Evolutionary conservation across 2,329 filamentous ascomycete genomes (phyloP).

Genomic region (Penicillium sp.): DNA sequence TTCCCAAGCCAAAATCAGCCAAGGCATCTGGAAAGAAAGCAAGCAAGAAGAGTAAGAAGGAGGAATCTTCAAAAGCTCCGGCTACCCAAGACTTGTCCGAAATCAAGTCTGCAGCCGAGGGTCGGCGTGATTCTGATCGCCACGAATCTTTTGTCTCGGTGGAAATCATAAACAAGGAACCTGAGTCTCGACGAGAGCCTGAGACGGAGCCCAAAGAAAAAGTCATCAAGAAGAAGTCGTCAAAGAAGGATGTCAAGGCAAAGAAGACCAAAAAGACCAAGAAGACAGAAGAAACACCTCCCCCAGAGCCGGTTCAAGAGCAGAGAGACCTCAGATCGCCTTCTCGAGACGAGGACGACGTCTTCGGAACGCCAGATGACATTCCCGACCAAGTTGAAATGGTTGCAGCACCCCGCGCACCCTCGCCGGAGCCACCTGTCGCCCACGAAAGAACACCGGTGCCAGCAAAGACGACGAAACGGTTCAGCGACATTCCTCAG

Average conservation of each 20-base stretch:
- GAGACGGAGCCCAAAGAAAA: conserved; percentile 24
- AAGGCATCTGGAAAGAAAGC: conserved; percentile 23
- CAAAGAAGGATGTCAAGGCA: conserved; percentile 28
- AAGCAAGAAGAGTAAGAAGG: conserved; percentile 21
- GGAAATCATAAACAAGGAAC: conserved; percentile 29
- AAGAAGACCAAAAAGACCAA: conserved; percentile 33
- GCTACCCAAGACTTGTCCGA: conserved; percentile 5
- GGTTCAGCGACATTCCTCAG: conserved; percentile 39
- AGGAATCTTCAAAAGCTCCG: conserved; percentile 12
- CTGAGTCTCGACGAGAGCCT: conserved; percentile 28
- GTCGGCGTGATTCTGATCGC: conserved; percentile 11
- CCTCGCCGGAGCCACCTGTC: conserved; percentile 14
- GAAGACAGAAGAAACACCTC: conserved; percentile 20
- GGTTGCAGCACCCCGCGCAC: conserved; percentile 15
- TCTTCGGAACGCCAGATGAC: conserved; percentile 18
- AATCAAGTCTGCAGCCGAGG: background rate
- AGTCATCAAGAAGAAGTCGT: conserved; percentile 23
- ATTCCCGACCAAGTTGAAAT: conserved; percentile 22
- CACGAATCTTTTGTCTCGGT: conserved; percentile 33
- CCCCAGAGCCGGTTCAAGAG: conserved; percentile 8
- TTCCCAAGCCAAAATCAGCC: conserved; percentile 18
- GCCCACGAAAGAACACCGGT: conserved; percentile 25
- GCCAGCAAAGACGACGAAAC: conserved; percentile 37
- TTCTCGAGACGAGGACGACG: conserved; percentile 16
- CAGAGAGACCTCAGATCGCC: conserved; percentile 7